Percentiles rank a stretch among this genome's conserved stretches.
Conservation (phyloP, 2,329 filamentous ascomycete genomes). For the Pezicula radicicola region DNA sequence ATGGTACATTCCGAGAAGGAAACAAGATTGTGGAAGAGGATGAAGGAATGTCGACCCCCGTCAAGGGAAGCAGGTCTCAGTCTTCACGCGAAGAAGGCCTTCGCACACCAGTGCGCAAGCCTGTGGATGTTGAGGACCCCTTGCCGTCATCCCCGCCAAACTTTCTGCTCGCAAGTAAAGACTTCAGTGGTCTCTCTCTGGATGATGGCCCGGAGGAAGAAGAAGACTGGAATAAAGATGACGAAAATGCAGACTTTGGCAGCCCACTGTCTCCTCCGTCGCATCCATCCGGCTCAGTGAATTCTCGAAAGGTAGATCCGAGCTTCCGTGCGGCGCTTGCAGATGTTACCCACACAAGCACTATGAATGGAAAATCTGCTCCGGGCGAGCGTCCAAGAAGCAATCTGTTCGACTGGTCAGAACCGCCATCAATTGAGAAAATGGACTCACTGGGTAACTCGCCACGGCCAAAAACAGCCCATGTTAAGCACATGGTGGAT, state of each 20-base stretch:
- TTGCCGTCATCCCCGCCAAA: slow-evolving; percentile 27
- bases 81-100: slow-evolving; percentile 15
- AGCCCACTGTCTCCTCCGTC: slow-evolving; percentile 56
- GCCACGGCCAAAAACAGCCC: slow-evolving; percentile 70
- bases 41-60: slow-evolving; percentile 51
- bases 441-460: slow-evolving; percentile 53
- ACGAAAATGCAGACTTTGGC: slow-evolving; percentile 49
- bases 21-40: slow-evolving; percentile 62
- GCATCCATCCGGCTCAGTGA: slow-evolving; percentile 42
- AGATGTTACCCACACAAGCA: slow-evolving; percentile 46
- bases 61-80: slow-evolving; percentile 16
- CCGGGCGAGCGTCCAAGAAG: slow-evolving; percentile 54
- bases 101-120: slow-evolving; percentile 14
- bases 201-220: slow-evolving; percentile 60
- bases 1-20: slow-evolving; percentile 48
- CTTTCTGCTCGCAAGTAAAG: slow-evolving; percentile 28
- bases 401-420: slow-evolving; percentile 77
- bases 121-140: slow-evolving; percentile 11
- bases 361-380: slow-evolving; percentile 28
- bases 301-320: slow-evolving; percentile 49
- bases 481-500: slow-evolving; percentile 72
- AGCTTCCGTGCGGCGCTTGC: slow-evolving; percentile 52
- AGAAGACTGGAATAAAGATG: slow-evolving; percentile 58
- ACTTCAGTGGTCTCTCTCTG: slow-evolving; percentile 50
- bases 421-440: slow-evolving; percentile 61